Percentiles rank a stretch among this genome's conserved stretches.
Conservation (phyloP, 352 stramenopile species). For the Pythium brachiatum region DNA sequence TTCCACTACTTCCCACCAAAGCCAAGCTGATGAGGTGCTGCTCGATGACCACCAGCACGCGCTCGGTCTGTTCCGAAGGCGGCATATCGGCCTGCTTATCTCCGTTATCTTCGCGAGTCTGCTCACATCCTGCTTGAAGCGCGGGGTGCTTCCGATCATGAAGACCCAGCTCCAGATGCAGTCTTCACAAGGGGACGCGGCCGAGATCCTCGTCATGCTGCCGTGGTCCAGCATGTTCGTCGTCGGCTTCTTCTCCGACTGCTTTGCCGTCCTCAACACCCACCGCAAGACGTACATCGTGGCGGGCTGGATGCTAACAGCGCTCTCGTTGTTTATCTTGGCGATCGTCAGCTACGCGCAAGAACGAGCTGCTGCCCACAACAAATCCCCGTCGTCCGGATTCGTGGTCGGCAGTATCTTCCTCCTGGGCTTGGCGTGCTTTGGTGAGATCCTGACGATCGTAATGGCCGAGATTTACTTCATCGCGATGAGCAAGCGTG, state of each 20-base stretch:
- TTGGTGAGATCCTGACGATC: conserved; percentile 47
- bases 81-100: conserved; percentile 21
- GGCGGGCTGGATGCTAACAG: conserved; percentile 38
- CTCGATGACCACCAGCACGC: background rate
- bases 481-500: conserved; percentile 53
- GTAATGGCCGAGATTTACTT: conserved; percentile 56
- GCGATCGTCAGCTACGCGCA: conserved; percentile 54
- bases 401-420: conserved; percentile 42
- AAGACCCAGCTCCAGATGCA: conserved; percentile 67
- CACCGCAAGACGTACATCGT: conserved; percentile 60
- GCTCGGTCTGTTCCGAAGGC: conserved; percentile 3
- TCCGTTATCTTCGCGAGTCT: conserved; percentile 19
- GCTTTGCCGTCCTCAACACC: conserved; percentile 38
- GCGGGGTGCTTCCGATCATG: conserved; percentile 44
- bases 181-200: conserved; percentile 53
- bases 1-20: background rate
- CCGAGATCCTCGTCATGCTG: conserved; percentile 51
- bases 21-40: conserved; percentile 1
- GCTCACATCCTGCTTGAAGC: conserved; percentile 27
- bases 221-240: conserved; percentile 81
- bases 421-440: conserved; percentile 47
- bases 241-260: conserved; percentile 65
- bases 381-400: conserved; percentile 19
- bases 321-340: conserved; percentile 47
- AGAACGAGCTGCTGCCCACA: conserved; percentile 35